Percentiles rank a stretch among this genome's conserved stretches.
Evolutionary conservation across 2,329 filamentous ascomycete species (phyloP).

Genomic region (Sclerotinia subarctica): DNA sequence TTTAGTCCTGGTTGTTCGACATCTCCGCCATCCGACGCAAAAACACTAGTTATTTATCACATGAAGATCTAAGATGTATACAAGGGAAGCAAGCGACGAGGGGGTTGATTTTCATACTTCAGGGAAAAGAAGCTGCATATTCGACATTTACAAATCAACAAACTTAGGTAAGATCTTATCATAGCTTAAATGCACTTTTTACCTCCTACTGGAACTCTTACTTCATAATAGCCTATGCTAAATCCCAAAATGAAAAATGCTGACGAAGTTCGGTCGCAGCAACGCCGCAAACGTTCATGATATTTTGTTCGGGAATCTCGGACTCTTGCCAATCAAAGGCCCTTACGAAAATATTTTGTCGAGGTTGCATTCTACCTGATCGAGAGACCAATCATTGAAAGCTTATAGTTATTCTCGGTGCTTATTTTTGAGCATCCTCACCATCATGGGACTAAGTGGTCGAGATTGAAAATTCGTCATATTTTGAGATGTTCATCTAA

Average conservation of each 20-base stretch:
- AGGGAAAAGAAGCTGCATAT: not conserved
- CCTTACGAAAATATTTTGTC: not conserved
- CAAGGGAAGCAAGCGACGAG: not conserved
- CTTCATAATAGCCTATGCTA: not conserved
- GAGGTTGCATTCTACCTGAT: not conserved
- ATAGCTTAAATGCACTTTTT: not conserved
- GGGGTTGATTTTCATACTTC: no score
- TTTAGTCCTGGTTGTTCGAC: not conserved
- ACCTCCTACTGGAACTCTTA: not conserved
- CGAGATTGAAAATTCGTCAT: not conserved
- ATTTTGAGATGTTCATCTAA: constrained; percentile 2
- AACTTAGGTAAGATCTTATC: rapidly evolving
- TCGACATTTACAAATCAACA: not conserved
- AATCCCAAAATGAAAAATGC: not conserved
- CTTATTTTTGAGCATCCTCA: not conserved
- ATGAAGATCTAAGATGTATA: not conserved
- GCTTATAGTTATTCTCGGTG: not conserved
- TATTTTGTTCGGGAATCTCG: not conserved
- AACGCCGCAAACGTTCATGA: not conserved
- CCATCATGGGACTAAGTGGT: not conserved
- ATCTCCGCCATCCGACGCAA: not conserved
- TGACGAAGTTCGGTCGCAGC: not conserved
- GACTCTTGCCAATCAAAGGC: not conserved
- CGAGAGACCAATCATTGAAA: not conserved
- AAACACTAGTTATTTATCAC: not conserved